Percentiles rank a stretch among this genome's conserved stretches.
phyloP scores from a whole-genome alignment of 768 basidiomycete genomes.

The Panus rudis region DNA sequence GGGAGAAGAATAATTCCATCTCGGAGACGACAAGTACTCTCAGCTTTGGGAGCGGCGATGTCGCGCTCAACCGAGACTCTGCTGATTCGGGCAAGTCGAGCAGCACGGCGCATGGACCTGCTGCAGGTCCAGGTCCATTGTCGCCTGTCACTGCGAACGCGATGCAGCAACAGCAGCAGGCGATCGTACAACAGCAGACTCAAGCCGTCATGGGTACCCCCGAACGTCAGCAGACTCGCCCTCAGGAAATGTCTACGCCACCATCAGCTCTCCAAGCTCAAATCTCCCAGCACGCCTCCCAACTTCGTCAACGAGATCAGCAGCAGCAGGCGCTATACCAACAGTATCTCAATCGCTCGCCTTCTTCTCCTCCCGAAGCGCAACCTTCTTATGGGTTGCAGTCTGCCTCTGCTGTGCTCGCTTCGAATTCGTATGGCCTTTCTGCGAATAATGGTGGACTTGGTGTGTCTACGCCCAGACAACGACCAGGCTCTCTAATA shows the following conservation, averaged over 20 bases:
- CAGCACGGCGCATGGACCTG: slow-evolving; percentile 21
- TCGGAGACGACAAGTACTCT: slow-evolving; percentile 43
- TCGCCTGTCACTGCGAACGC: slow-evolving; percentile 50
- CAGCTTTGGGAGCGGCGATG: slow-evolving; percentile 31
- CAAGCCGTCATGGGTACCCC: slow-evolving; percentile 17
- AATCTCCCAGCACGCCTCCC: slow-evolving; percentile 55
- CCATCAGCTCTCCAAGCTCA: slow-evolving; percentile 27
- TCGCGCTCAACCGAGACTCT: slow-evolving; percentile 35
- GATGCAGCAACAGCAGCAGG: slow-evolving; percentile 49
- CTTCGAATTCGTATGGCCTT: slow-evolving; percentile 34
- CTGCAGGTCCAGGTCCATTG: slow-evolving; percentile 24
- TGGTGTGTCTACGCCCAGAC: slow-evolving; percentile 36
- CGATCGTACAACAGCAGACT: slow-evolving; percentile 46
- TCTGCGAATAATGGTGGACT: slow-evolving; percentile 37
- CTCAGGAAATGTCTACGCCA: slow-evolving; percentile 26
- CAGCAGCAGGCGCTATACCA: slow-evolving; percentile 83
- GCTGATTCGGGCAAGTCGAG: slow-evolving; percentile 59
- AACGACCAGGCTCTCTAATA: slow-evolving; percentile 73
- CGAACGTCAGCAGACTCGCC: slow-evolving; percentile 15
- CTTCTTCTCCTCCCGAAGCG: slow-evolving; percentile 68
- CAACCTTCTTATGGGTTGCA: slow-evolving; percentile 72
- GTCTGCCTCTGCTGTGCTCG: slow-evolving; percentile 63
- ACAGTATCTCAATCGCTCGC: slow-evolving; percentile 86
- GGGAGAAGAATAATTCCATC: slow-evolving; percentile 41
- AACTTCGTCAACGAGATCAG: slow-evolving; percentile 80